A percentile compares a stretch with the other conserved stretches of the same genome.
Conservation (phyloP, 2,329 filamentous ascomycete genomes). For the Coniochaeta sp. region DNA sequence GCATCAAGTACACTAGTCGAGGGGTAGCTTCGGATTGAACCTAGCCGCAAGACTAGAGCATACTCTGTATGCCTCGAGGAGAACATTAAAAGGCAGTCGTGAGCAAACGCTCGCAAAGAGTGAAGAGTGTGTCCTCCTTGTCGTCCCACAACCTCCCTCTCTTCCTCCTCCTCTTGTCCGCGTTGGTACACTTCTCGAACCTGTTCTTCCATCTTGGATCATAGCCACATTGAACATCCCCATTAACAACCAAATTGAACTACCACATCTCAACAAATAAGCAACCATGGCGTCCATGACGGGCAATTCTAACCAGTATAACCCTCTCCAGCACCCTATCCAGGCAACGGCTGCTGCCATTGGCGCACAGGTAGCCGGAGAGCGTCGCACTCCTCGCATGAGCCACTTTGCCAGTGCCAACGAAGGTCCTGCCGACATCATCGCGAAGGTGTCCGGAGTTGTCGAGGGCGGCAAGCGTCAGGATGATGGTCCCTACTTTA, state of each 20-base stretch:
- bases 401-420: slow-evolving; percentile 38
- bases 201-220: too few relatives aligned
- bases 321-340: slow-evolving; percentile 27
- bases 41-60: too few relatives aligned
- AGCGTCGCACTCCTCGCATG: slow-evolving; percentile 26
- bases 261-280: neutral
- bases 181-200: too few relatives aligned
- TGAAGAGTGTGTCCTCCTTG: too few relatives aligned
- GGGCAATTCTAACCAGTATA: slow-evolving; percentile 15
- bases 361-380: slow-evolving; percentile 24
- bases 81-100: too few relatives aligned
- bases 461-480: slow-evolving; percentile 34
- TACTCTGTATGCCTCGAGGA: too few relatives aligned
- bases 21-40: too few relatives aligned
- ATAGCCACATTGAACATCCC: too few relatives aligned
- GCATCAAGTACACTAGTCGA: neutral
- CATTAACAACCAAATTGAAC: too few relatives aligned
- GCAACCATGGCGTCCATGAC: neutral
- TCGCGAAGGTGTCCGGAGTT: slow-evolving; percentile 40
- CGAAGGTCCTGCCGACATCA: slow-evolving; percentile 43
- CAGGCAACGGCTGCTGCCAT: slow-evolving; percentile 31
- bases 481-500: slow-evolving; percentile 44
- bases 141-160: too few relatives aligned
- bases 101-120: too few relatives aligned
- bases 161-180: too few relatives aligned